These are phyloP conservation scores for Arthrobotrys musiformis DNA, from an alignment of 2,329 filamentous ascomycete species.

Conservation along the genomic window DNA sequence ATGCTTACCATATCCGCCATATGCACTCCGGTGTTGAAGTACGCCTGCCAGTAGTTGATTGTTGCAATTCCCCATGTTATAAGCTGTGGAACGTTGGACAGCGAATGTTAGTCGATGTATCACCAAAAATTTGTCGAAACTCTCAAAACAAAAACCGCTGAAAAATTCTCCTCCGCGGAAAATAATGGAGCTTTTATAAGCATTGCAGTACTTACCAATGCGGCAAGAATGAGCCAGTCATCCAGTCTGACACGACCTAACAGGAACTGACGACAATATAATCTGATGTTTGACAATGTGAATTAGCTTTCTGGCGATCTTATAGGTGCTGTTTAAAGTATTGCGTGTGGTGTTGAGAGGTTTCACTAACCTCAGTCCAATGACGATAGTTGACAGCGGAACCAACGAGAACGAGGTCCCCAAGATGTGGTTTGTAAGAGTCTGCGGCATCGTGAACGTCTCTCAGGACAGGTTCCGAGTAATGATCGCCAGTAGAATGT, in stretches of 20 bases:
- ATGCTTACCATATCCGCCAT: slow-evolving; percentile 56
- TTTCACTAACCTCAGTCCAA: slow-evolving; percentile 57
- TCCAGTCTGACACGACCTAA: slow-evolving; percentile 59
- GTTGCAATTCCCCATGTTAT: slow-evolving; percentile 58
- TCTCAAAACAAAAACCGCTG: background rate
- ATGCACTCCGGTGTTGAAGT: slow-evolving; percentile 53
- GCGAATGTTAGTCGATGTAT: slow-evolving; percentile 24
- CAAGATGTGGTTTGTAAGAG: slow-evolving; percentile 44
- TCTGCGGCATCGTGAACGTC: slow-evolving; percentile 27
- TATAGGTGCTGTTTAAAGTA: slow-evolving; percentile 16
- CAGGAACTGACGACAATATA: slow-evolving; percentile 59
- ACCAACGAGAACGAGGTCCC: slow-evolving; percentile 58
- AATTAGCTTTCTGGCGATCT: slow-evolving; percentile 39
- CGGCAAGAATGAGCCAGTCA: slow-evolving; percentile 62
- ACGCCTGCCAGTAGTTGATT: slow-evolving; percentile 57
- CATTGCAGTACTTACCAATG: slow-evolving; percentile 47
- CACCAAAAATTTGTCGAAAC: background rate
- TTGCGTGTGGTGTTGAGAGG: slow-evolving; percentile 30
- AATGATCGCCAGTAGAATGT: slow-evolving; percentile 48
- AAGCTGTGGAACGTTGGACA: slow-evolving; percentile 44
- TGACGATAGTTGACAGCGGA: slow-evolving; percentile 57
- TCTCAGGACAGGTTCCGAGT: slow-evolving; percentile 28
- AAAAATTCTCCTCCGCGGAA: background rate
- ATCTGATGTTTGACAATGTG: slow-evolving; percentile 41
- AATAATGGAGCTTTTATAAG: background rate